Percentiles rank a stretch among this genome's conserved stretches.
phyloP scores from a whole-genome alignment of 805 yeast species.

The Phaffomyces antillensis region DNA sequence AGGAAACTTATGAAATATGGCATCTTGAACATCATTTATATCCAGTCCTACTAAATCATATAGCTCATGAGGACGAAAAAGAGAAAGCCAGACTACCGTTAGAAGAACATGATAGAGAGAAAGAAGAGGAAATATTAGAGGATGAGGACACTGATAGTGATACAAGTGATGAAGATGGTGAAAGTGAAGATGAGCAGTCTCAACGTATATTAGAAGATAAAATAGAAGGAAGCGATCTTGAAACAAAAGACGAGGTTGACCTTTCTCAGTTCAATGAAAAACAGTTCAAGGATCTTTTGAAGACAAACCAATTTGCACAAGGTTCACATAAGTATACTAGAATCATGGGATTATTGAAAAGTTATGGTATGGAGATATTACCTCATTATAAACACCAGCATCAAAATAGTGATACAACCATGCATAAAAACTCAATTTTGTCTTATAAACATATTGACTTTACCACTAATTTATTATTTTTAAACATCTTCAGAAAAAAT shows the following conservation, averaged over 20 bases:
- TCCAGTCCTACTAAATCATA: constrained; percentile 1
- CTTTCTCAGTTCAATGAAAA: no score
- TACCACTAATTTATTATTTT: constrained; percentile 29
- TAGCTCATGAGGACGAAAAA: background rate
- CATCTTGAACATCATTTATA: constrained; percentile 11
- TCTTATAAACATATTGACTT: constrained; percentile 3
- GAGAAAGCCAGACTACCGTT: background rate
- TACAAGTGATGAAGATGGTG: background rate
- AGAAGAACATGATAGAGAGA: constrained; percentile 12
- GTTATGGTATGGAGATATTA: background rate
- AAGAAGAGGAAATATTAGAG: background rate
- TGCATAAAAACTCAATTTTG: background rate
- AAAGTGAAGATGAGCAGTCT: no score
- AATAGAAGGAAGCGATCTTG: no score
- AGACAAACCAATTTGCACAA: no score
- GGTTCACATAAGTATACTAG: no score
- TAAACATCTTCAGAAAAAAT: constrained; percentile 37
- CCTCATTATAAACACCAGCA: background rate
- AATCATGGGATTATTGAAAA: no score
- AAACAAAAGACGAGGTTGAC: no score
- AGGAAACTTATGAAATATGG: constrained; percentile 21
- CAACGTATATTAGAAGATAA: no score
- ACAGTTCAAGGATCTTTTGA: no score
- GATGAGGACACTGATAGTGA: background rate
- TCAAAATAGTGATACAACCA: background rate